Conservation (phyloP, 805 yeast species). For the Candida nonsorbophila region DNA sequence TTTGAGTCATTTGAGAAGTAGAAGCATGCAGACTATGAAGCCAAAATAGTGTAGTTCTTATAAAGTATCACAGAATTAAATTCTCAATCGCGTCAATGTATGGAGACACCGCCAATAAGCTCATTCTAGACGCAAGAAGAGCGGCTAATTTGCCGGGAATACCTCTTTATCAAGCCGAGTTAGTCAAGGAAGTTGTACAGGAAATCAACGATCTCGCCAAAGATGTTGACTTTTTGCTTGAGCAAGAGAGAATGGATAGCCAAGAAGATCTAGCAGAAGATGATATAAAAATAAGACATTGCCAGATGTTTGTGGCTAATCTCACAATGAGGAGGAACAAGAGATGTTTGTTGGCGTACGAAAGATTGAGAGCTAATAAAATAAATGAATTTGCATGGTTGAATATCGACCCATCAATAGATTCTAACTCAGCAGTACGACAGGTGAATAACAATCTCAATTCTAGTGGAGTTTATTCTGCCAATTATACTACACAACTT, state of each 20-base stretch:
- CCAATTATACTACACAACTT: slow-evolving; percentile 21
- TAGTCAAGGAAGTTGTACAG: slow-evolving; percentile 61
- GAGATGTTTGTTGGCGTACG: slow-evolving; percentile 82
- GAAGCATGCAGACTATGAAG: no score
- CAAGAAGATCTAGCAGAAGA: slow-evolving; percentile 17
- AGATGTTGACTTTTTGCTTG: slow-evolving; percentile 47
- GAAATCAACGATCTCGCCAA: slow-evolving; percentile 64
- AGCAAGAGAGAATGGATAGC: slow-evolving; percentile 15
- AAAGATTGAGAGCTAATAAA: slow-evolving; percentile 61
- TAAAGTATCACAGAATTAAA: no score
- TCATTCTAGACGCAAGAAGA: slow-evolving; percentile 82
- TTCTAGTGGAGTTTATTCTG: slow-evolving; percentile 2
- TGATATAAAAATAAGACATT: slow-evolving; percentile 46
- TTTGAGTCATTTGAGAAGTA: no score
- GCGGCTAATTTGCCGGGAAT: slow-evolving; percentile 57
- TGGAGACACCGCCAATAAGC: slow-evolving; percentile 81
- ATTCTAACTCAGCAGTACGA: slow-evolving; percentile 5
- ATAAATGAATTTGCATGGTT: slow-evolving; percentile 71
- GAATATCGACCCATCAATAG: slow-evolving; percentile 44
- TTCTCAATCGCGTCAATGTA: no score
- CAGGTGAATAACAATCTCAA: slow-evolving; percentile 1
- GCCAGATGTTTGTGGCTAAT: slow-evolving; percentile 65
- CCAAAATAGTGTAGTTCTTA: no score
- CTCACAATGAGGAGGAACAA: slow-evolving; percentile 84
- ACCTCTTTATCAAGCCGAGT: slow-evolving; percentile 69